Evolutionary conservation across 2,329 filamentous ascomycete genomes (phyloP), one percentile per base, ranked within the genome.

Genomic region (Aspergillus sojae): DNA sequence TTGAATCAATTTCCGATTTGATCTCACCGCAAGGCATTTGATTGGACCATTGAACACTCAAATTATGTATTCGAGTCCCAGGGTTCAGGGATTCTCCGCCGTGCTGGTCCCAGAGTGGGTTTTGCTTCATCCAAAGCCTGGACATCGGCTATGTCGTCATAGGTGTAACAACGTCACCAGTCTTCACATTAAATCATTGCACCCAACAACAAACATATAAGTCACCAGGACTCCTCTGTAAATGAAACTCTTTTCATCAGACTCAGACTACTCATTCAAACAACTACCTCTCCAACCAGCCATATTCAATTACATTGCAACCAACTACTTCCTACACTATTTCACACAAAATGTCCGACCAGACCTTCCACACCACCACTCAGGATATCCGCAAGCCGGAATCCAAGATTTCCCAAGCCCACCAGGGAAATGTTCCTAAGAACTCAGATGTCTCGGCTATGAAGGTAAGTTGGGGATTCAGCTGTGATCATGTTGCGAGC

Each of bases 371-470:
- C 77, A 74, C 78, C 52, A 85, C 82, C 64, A 76, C 76, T 65
- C 79, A 85, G 71, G 80, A 84, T 67, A 64, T 84, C 65, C 80
- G 81, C 71, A 84, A 83, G 74, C 64, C 74, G 4, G 80, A 85
- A 70, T 79, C 80, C 63, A 75, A 76, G 58, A 70, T 77, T 53
- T 75, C 79, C 43, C 73, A 74, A 28, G 73, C 71, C 41, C 77
- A 81, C 65, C 73, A 71, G 48, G 82, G 83, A 61, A 74, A 78
- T 32, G 71, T 74, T n/a, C 78, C 82, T 41, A 74, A 77, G 53
- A 76, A 80, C 63, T 83, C 81, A 2, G 75, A 82, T 52, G 69
- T 80, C 30, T 81, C 83, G 23, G 68, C 74, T 9, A 74, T 83
- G 72, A 84, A 84, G 78, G 82, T 83, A 69, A 60, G 70, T 61